phyloP scores from a whole-genome alignment of 345 rosid species.

The Gossypium thurberi region DNA sequence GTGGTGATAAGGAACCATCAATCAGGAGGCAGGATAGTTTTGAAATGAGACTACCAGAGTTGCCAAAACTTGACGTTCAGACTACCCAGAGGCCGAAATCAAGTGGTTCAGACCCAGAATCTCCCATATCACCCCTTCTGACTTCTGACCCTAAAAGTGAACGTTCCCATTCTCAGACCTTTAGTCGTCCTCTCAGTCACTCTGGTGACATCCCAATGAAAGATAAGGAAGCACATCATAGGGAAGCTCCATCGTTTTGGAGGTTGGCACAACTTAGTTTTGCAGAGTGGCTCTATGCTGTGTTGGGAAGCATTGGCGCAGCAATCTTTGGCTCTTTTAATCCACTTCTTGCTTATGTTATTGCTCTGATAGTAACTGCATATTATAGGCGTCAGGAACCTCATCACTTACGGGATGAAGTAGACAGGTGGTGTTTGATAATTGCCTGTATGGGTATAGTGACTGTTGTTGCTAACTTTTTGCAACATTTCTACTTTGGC shows the following conservation, averaged over 20 bases:
- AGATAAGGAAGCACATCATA: constrained; percentile 38
- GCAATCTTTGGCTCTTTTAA: constrained; percentile 96
- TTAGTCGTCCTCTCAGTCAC: constrained; percentile 87
- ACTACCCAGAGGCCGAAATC: constrained; percentile 52
- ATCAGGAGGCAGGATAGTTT: constrained; percentile 96
- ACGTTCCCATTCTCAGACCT: constrained; percentile 95
- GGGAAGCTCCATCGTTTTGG: constrained; percentile 79
- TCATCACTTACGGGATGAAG: constrained; percentile 55
- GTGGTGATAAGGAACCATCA: constrained; percentile 70
- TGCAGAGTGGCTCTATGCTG: constrained; percentile 98
- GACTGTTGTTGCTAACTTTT: constrained; percentile 90
- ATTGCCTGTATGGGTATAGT: constrained; percentile 97
- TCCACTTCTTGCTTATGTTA: constrained; percentile 94
- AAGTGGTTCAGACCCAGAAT: constrained; percentile 93
- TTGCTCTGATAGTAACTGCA: constrained; percentile 71
- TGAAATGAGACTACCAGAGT: constrained; percentile 85
- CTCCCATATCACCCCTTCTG: constrained; percentile 94
- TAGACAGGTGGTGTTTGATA: constrained; percentile 93
- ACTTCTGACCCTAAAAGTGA: constrained; percentile 91
- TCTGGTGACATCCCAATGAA: constrained; percentile 60
- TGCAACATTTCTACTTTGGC: constrained; percentile 98
- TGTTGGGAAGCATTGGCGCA: constrained; percentile 94
- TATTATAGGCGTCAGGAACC: constrained; percentile 42
- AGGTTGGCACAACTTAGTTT: constrained; percentile 87
- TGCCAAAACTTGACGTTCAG: constrained; percentile 87